Evolutionary conservation across 2,329 filamentous ascomycete species (phyloP), one percentile per base, ranked within the genome.

Genomic region (Mycogone perniciosa): DNA sequence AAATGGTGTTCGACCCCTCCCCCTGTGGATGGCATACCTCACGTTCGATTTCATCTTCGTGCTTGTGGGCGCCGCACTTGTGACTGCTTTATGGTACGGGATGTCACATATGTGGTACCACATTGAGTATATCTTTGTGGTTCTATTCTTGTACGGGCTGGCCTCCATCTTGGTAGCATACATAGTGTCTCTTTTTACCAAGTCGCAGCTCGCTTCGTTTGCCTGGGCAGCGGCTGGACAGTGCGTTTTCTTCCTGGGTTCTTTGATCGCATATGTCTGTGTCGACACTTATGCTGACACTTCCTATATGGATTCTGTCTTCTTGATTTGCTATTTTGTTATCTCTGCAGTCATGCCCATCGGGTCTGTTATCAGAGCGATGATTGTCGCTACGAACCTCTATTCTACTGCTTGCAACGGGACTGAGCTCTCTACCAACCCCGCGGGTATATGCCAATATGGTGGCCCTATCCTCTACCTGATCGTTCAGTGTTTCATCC

Each of bases 401-500:
- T 96, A 96, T 67, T 90, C 87, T 1, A 77, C 88, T 0, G 78
- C 89, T 2, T 96, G 91, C 64, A 76, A 80, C 31, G 83, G 78
- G 29, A 72, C 80, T 20, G 54, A 74, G n/a, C 68, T 90, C 20
- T 81, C 84, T 1, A 71, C 75, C 1, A 85, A 88, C 56, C 88
- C 90, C 0, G 86, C 81, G 6, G 81, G 77, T 4, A 81, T 96
- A 31, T 76, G 77, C 1, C 79, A 85, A 30, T 96, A 90, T 59
- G 91, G 91, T 31, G 88, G 88, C 0, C 89, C 89, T 0, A 92
- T 96, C 34, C 67, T 93, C 0, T 96, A 95, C 64, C 78, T 96
- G 2, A 77, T 89, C 45, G 44, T 90, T 0, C 91, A 96, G 63
- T 81, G 81, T 0, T 65, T 88, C 27, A 53, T 88, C 11, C 73